Evolutionary conservation across 495 filamentous ascomycete species (phyloP).

Genomic region (Paragyromitra xinjiangensis): DNA sequence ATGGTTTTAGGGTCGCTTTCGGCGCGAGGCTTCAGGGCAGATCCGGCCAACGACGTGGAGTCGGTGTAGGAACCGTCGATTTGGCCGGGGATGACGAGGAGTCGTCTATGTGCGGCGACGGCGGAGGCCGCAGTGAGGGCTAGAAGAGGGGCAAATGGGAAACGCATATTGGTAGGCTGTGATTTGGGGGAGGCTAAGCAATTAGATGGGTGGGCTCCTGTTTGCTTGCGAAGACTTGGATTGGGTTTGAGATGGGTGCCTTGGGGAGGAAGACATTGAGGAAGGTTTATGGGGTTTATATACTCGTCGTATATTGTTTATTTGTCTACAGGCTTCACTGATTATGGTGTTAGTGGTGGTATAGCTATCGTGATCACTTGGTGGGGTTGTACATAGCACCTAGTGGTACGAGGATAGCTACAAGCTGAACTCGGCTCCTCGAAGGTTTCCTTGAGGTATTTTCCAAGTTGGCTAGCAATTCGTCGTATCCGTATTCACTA

Average conservation of each 20-base stretch:
- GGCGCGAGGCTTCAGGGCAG: slow-evolving; percentile 21
- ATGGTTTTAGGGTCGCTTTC: slow-evolving; percentile 28
- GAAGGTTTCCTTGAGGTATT: background rate
- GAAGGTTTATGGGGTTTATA: slow-evolving; percentile 21
- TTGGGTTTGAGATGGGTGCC: slow-evolving; percentile 18
- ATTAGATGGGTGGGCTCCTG: slow-evolving; percentile 5
- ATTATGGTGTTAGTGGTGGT: background rate
- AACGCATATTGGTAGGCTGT: slow-evolving; percentile 32
- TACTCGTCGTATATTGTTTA: background rate
- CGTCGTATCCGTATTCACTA: background rate
- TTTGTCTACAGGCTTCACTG: background rate
- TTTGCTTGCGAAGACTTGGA: slow-evolving; percentile 17
- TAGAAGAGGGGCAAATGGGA: slow-evolving; percentile 36
- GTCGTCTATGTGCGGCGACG: slow-evolving; percentile 30
- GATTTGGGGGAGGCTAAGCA: slow-evolving; percentile 10
- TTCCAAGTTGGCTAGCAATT: background rate
- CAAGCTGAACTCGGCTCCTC: background rate
- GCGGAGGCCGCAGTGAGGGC: slow-evolving; percentile 29
- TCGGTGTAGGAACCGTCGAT: slow-evolving; percentile 26
- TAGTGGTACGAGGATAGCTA: background rate
- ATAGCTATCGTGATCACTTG: background rate
- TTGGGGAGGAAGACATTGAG: background rate
- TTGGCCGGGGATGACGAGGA: slow-evolving; percentile 24
- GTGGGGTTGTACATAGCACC: background rate
- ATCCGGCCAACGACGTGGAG: slow-evolving; percentile 9